Base-by-base conservation (phyloP, 805 yeast genomes). In the Kodamaea jinghongensis region DNA sequence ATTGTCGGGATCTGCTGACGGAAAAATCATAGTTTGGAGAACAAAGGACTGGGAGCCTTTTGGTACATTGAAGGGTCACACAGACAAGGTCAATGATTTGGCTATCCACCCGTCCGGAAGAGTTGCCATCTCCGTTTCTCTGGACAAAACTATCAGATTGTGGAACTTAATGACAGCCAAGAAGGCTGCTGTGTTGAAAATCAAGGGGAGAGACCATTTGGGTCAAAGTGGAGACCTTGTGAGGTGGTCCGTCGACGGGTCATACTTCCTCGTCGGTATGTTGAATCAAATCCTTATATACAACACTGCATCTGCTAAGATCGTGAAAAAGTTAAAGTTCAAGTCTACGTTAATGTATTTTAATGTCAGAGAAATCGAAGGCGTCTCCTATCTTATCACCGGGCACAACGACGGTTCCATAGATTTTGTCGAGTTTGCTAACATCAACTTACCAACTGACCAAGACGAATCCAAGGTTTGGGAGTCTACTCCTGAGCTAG, bases 131-230 rank as follows among this genome's bases (percentile, higher is more conserved):
- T 83, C 95, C 44, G 96, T 89, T 4, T 86, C 95, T 42, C 81
- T 76, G 20, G 99, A 93, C 61, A 77, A 78, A 46, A 84, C 95
- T 5, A 73, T 93, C 27, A 73, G 91, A 55, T 71, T 93, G 43
- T 93, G 99, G 99, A 93, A 93, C 58, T 70, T 93, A 49, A 91
- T 93, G 98, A 91, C 97, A 1, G 93, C 88, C 10, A 86, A 86
- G 58, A 90, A 89, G 62, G 98, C 98, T 13, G 90, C 96, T 1
- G 71, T 77, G 8, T 67, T 90, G 61, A 89, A 85, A 55, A 65
- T 86, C 44, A 82, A 75, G 56, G 83, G 83, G 28, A 78, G 72
- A 44, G 86, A 82, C 54, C 80, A 83, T 48, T 62, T 73, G 43
- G 83, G 83, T 5, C 86, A 83, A 61, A 64, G 71, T 41, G 84